These are phyloP conservation scores for Cyclotella cryptica DNA, from an alignment of 108 stramenopile species.

Conservation along the genomic window DNA sequence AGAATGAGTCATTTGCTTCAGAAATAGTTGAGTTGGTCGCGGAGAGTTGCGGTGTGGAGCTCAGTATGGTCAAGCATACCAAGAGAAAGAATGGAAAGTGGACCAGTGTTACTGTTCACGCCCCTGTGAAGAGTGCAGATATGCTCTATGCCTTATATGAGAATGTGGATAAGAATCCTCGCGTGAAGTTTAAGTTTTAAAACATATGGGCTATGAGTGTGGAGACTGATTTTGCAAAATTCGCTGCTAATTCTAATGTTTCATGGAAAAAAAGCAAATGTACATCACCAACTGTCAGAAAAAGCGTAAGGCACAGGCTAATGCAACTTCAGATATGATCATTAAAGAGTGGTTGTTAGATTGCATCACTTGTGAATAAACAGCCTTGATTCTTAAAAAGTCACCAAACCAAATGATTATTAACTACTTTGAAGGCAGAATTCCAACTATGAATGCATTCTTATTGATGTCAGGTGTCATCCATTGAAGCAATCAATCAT, in stretches of 20 bases:
- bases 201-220: neutral
- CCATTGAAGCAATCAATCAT: too few species aligned
- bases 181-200: constrained; percentile 94
- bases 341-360: too few species aligned
- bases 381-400: too few species aligned
- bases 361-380: too few species aligned
- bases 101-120: constrained; percentile 84
- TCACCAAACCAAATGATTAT: too few species aligned
- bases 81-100: constrained; percentile 81
- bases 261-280: too few species aligned
- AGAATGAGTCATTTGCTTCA: constrained; percentile 75
- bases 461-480: too few species aligned
- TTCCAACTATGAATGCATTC: too few species aligned
- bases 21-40: constrained; percentile 85
- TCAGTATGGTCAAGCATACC: constrained; percentile 47
- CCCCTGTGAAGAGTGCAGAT: constrained; percentile 83
- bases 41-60: constrained; percentile 72
- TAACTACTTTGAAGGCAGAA: too few species aligned
- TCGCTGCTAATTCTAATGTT: neutral
- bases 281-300: too few species aligned
- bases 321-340: too few species aligned
- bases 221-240: neutral
- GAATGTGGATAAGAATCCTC: constrained; percentile 78
- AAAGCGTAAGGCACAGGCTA: too few species aligned
- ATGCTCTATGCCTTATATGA: constrained; percentile 89